Base-by-base conservation (phyloP, 2,329 filamentous ascomycete species). In the Zarea fungicola region DNA sequence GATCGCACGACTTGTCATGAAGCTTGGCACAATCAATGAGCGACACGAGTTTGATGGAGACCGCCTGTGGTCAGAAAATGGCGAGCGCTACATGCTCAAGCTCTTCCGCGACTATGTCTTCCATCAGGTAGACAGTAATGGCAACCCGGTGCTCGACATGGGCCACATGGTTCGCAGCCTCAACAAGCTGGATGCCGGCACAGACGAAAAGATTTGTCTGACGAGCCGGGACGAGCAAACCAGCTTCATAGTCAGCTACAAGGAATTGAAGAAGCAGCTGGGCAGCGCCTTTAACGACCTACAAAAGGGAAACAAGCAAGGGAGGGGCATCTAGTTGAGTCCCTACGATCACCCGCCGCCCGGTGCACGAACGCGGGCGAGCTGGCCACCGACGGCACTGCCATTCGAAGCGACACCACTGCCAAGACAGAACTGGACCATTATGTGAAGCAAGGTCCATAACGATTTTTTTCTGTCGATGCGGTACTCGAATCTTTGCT, bases 81-180 rank as follows among this genome's bases (percentile, higher is more conserved):
- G 92, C 22, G 89, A 96, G 60, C 82, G 91, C 23, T 97, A 96
- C 65, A 87, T 89, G 63, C 75, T 99, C 55, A 96, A 96, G 69
- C 78, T 99, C 8, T 97, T 97, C 74, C 82, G 93, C 42, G 93
- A 99, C 68, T 97, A 95, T 60, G 89, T 96, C 34, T 99, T 97
- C 69, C 93, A 99, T 65, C 91, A 95, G 61, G 90, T 96, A 11
- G 90, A 97, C 63, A 78, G 81, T 25, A 83, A 89, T 50, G 90
- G 89, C 13, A 85, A 87, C 46, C 87, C 93, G 0, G 85, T 91
- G 2, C 75, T 95, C 5, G 88, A 96, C 62, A 73, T 96, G 50
- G 92, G 87, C 3, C 91, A 97, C 69, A 89, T 97, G 55, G 67
- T 99, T 39, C 80, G 78, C 22, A 92, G 86, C 61, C 69, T 99